A percentile compares a stretch with the other conserved stretches of the same genome.
phyloP scores from a whole-genome alignment of 495 filamentous ascomycete species.

The Melanomma pulvis-pyrius region DNA sequence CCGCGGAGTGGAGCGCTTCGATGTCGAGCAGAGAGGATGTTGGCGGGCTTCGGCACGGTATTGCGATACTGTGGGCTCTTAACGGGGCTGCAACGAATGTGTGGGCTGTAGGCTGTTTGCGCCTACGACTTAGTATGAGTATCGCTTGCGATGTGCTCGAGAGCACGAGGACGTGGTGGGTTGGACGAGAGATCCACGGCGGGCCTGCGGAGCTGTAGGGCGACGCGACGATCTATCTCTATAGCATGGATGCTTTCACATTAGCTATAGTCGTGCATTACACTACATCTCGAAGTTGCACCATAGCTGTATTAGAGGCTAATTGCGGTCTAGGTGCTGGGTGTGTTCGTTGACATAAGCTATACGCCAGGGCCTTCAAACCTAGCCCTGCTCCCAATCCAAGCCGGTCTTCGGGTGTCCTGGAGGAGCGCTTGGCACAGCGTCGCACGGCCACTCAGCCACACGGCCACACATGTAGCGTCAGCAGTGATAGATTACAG shows the following conservation, averaged over 20 bases:
- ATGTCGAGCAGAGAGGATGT: not conserved
- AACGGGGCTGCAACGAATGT: not conserved
- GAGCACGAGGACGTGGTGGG: conserved; percentile 14
- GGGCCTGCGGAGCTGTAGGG: conserved; percentile 4
- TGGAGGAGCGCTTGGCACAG: conserved; percentile 14
- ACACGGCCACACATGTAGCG: not conserved
- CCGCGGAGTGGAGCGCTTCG: no score
- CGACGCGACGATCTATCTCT: conserved; percentile 12
- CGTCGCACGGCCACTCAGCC: conserved; percentile 8
- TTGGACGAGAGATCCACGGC: conserved; percentile 14
- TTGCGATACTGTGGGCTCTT: conserved; percentile 8
- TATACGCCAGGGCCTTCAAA: conserved; percentile 9
- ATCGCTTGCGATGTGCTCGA: conserved; percentile 13
- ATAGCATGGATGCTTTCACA: conserved; percentile 12
- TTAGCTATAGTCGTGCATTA: conserved; percentile 12
- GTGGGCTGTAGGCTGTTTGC: conserved; percentile 2
- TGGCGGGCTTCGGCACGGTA: not conserved
- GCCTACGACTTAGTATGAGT: conserved; percentile 13
- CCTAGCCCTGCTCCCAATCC: conserved; percentile 18
- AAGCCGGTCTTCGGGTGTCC: conserved; percentile 9
- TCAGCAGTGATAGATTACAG: conserved; percentile 10
- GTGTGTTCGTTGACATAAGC: conserved; percentile 8
- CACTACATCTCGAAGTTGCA: conserved; percentile 3
- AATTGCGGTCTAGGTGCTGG: conserved; percentile 6
- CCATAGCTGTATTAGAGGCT: conserved; percentile 10